Percentiles rank a stretch among this genome's conserved stretches.
phyloP scores from a whole-genome alignment of 352 stramenopile genomes.

The Globisporangium nodosum region DNA sequence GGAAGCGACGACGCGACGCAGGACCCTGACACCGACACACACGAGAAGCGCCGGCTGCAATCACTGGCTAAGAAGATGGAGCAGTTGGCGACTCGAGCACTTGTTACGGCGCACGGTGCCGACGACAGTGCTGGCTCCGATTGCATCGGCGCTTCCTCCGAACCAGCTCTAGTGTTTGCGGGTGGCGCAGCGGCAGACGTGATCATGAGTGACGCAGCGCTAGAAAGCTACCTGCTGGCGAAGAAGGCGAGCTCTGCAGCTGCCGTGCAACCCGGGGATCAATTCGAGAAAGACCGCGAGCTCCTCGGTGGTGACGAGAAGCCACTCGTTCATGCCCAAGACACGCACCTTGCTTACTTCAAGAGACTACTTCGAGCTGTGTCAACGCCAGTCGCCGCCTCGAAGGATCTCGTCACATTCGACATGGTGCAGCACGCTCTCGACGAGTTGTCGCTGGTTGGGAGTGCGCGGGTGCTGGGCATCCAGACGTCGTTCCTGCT shows the following conservation, averaged over 20 bases:
- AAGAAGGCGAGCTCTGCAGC: neutral
- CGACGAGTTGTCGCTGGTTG: slow-evolving; percentile 18
- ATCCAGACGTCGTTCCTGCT: slow-evolving; percentile 30
- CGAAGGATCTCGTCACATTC: neutral
- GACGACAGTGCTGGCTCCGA: neutral
- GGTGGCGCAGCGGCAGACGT: neutral
- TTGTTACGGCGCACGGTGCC: neutral
- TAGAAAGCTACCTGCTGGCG: slow-evolving; percentile 7
- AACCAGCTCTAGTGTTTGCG: too few relatives aligned
- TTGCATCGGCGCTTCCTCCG: neutral
- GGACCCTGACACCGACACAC: neutral
- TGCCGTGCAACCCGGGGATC: too few relatives aligned
- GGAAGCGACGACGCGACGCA: neutral
- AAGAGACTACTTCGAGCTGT: slow-evolving; percentile 2
- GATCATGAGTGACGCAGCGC: slow-evolving; percentile 1
- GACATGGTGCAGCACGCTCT: slow-evolving; percentile 16
- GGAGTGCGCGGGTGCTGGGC: slow-evolving; percentile 11
- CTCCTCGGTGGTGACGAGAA: neutral
- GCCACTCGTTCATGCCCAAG: neutral
- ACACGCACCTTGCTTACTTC: neutral
- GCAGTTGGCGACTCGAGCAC: neutral
- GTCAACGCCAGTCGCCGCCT: neutral
- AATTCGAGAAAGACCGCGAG: neutral
- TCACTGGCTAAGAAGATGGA: neutral
- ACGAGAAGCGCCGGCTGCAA: neutral